Evolutionary conservation across 805 yeast species (phyloP).

Genomic region (Cyberlindnera meyerae): DNA sequence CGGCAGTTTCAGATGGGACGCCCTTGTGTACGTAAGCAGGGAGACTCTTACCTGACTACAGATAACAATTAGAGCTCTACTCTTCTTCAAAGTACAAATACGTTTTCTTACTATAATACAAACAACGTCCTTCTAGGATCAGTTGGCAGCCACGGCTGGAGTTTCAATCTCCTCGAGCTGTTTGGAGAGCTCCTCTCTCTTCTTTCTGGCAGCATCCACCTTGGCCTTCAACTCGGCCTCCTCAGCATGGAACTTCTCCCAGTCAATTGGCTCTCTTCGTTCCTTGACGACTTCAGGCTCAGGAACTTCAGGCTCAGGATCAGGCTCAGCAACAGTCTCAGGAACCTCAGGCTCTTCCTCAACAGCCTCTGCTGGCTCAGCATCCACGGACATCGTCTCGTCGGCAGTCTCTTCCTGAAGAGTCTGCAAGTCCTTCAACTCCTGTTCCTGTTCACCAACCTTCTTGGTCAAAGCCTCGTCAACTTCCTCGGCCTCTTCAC

Average conservation of each 20-base stretch:
- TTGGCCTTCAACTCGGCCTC: constrained; percentile 15
- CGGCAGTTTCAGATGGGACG: too few relatives aligned
- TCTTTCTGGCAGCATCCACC: constrained; percentile 18
- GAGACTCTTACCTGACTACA: too few relatives aligned
- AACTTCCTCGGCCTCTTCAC: constrained; percentile 14
- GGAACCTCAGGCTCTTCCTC: constrained; percentile 4
- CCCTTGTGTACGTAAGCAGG: too few relatives aligned
- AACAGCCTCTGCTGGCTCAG: constrained; percentile 3
- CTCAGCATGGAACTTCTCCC: constrained; percentile 9
- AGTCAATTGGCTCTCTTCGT: constrained; percentile 9
- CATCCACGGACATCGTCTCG: too few relatives aligned
- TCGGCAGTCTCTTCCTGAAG: constrained; percentile 2
- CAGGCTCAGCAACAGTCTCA: constrained; percentile 1
- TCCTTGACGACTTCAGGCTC: constrained; percentile 3
- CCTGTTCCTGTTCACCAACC: constrained; percentile 12
- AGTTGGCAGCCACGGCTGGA: too few relatives aligned
- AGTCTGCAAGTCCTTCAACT: constrained; percentile 8
- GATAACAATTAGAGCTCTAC: too few relatives aligned
- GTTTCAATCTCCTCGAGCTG: constrained; percentile 14
- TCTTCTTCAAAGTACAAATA: too few relatives aligned
- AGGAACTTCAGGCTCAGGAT: constrained; percentile 2
- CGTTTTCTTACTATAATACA: constrained; percentile 3
- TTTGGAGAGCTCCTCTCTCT: constrained; percentile 16
- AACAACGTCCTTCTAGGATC: too few relatives aligned
- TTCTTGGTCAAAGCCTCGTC: constrained; percentile 11